Evolutionary conservation across 441 rosid species (phyloP), one percentile per base, ranked within the genome.

Genomic region (Metrosideros polymorpha): DNA sequence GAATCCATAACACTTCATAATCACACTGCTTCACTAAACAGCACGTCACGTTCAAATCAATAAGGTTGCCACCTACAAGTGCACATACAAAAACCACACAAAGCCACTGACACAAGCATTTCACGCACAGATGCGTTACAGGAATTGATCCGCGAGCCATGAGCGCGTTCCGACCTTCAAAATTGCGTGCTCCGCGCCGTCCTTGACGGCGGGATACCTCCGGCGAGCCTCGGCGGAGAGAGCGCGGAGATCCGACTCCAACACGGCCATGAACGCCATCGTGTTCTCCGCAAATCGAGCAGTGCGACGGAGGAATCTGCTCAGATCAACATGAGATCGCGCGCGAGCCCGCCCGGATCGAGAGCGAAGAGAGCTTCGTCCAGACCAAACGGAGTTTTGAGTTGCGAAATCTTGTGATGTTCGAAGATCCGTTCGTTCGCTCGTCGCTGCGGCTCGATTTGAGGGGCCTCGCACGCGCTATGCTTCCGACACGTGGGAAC

Each of bases 201-300:
- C 99, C 89, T 97, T 97, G 43, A 97, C 95, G 53, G 98, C 94
- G 27, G 99, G 99, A 83, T 94, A 90, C 52, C 98, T 93, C 85
- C 99, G 95, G 85, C 99, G 97, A 84, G 99, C 99, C 92, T 97
- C 99, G 45, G 96, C 91, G 50, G 99, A 97, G 83, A 97, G 99
- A 39, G 99, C 97, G 82, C 99, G 99, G 85, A 97, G 99, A 93
- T 97, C 99, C 85, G 99, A 94, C 89, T 97, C 99, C 90, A 97
- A 89, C 7, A 94, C 99, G 63, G 98, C 96, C 96, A 96, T 96
- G 91, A 97, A 91, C 89, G 98, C 97, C 99, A 97, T 97, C 39
- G 79, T 43, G n/a, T 13, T 13, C n/a, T 8, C 79, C 9, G n/a
- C n/a, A 12, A 71, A 71, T 39, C 47, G 17, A 71, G 49, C n/a